Evolutionary conservation across 75 land plant genomes (phyloP).

Genomic region (Picea glauca): DNA sequence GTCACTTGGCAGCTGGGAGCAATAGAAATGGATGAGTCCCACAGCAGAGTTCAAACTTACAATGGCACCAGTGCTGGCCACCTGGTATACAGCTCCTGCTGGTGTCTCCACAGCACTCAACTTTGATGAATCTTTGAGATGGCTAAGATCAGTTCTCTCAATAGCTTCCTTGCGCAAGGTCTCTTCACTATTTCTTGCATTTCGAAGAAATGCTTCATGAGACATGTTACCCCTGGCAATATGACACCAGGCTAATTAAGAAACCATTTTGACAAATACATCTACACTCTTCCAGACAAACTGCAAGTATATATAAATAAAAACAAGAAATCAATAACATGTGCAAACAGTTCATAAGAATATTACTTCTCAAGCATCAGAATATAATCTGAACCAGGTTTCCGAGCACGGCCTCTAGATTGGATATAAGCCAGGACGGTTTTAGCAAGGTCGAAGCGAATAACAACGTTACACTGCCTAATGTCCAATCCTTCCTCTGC

Average conservation of each 20-base stretch:
- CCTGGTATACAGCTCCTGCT: slow-evolving; percentile 85
- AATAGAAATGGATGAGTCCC: slow-evolving; percentile 93
- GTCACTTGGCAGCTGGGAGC: slow-evolving; percentile 99
- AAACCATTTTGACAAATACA: neutral
- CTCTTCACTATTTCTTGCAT: slow-evolving; percentile 84
- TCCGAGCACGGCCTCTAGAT: slow-evolving; percentile 97
- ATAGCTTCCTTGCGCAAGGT: slow-evolving; percentile 92
- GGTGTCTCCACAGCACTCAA: slow-evolving; percentile 45
- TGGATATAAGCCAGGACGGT: slow-evolving; percentile 99
- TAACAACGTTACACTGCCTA: slow-evolving; percentile 98
- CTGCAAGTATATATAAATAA: neutral
- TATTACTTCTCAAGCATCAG: slow-evolving; percentile 89
- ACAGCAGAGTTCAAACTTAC: slow-evolving; percentile 99
- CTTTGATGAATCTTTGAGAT: slow-evolving; percentile 55
- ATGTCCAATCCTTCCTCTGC: slow-evolving; percentile 99
- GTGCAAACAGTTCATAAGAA: neutral
- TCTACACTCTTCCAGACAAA: no score
- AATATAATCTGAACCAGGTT: slow-evolving; percentile 98
- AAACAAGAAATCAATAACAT: neutral
- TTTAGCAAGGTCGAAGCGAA: slow-evolving; percentile 99
- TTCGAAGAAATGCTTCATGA: slow-evolving; percentile 30
- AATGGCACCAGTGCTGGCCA: slow-evolving; percentile 92
- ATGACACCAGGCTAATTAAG: neutral
- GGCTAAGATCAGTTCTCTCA: slow-evolving; percentile 88
- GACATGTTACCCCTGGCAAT: slow-evolving; percentile 49